These are phyloP conservation scores for Phylloporus sp. DNA, from an alignment of 768 basidiomycete species.

Conservation along the genomic window DNA sequence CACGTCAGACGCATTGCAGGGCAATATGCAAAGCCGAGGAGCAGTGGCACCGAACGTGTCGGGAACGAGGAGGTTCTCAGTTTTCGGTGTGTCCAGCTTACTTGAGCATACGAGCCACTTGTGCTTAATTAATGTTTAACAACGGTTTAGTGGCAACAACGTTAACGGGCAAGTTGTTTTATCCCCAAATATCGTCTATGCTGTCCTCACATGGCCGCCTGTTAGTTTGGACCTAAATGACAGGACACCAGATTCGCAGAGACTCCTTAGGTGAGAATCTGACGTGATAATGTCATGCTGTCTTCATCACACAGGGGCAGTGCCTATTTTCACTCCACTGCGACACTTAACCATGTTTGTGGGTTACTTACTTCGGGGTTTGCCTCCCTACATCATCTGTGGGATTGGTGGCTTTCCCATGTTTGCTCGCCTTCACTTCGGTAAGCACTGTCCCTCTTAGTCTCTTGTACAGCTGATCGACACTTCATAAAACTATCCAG, in stretches of 20 bases:
- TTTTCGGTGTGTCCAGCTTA: slow-evolving; percentile 61
- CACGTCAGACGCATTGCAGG: slow-evolving; percentile 92
- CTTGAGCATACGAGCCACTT: neutral
- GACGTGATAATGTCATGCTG: neutral
- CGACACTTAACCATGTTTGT: slow-evolving; percentile 91
- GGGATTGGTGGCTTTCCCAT: slow-evolving; percentile 88
- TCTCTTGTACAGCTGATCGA: slow-evolving; percentile 13
- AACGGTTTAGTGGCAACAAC: slow-evolving; percentile 76
- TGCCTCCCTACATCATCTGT: slow-evolving; percentile 86
- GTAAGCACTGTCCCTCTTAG: slow-evolving; percentile 31
- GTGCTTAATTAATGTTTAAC: too few relatives aligned
- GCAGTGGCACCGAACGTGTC: slow-evolving; percentile 75
- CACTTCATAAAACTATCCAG: slow-evolving; percentile 33
- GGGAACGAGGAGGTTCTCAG: slow-evolving; percentile 74
- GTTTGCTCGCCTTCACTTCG: slow-evolving; percentile 78
- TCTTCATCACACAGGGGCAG: slow-evolving; percentile 36
- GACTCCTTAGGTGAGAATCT: slow-evolving; percentile 62
- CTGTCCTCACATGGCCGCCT: neutral
- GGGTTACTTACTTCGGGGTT: slow-evolving; percentile 88
- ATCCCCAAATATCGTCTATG: neutral
- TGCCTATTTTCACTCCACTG: slow-evolving; percentile 94
- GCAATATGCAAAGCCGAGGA: slow-evolving; percentile 93
- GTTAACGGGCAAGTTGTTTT: slow-evolving; percentile 78
- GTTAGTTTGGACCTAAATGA: slow-evolving; percentile 62
- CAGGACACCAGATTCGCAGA: slow-evolving; percentile 85